A percentile compares a stretch with the other conserved stretches of the same genome.
Conservation (phyloP, 371 early-diverging fungal species). For the Zychaea mexicana region DNA sequence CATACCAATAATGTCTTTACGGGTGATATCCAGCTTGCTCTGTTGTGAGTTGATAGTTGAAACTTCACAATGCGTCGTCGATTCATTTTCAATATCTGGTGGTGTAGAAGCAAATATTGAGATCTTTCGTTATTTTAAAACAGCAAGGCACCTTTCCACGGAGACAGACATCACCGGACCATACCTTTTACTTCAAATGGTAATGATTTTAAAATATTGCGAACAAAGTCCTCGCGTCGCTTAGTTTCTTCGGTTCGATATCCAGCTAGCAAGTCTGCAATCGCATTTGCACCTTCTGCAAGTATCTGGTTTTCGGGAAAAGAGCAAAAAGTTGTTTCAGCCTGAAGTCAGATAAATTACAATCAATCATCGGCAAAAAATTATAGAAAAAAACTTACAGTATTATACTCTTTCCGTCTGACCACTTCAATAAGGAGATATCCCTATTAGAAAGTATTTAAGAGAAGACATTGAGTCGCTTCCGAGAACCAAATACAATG, state of each 20-base stretch:
- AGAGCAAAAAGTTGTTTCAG: too few species aligned
- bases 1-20: constrained; percentile 58
- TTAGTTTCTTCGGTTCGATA: constrained; percentile 63
- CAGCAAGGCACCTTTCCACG: too few species aligned
- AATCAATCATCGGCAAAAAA: background rate
- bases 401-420: constrained; percentile 67
- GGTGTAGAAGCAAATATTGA: too few species aligned
- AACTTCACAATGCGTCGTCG: constrained; percentile 70
- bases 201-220: constrained; percentile 55
- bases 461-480: background rate
- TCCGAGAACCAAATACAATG: background rate
- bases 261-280: constrained; percentile 66
- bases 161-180: too few species aligned
- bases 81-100: constrained; percentile 40
- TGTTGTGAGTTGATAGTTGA: constrained; percentile 52
- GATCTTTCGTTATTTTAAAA: too few species aligned
- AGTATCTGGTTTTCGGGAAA: constrained; percentile 46
- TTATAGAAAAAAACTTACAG: constrained; percentile 28
- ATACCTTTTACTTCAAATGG: constrained; percentile 61
- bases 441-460: constrained; percentile 31
- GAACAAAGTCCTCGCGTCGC: constrained; percentile 64
- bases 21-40: constrained; percentile 50
- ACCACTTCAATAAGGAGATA: constrained; percentile 72
- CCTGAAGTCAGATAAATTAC: background rate
- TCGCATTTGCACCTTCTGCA: constrained; percentile 53